Base-by-base conservation (phyloP, 2,329 filamentous ascomycete species). In the Emericellopsis atlantica region DNA sequence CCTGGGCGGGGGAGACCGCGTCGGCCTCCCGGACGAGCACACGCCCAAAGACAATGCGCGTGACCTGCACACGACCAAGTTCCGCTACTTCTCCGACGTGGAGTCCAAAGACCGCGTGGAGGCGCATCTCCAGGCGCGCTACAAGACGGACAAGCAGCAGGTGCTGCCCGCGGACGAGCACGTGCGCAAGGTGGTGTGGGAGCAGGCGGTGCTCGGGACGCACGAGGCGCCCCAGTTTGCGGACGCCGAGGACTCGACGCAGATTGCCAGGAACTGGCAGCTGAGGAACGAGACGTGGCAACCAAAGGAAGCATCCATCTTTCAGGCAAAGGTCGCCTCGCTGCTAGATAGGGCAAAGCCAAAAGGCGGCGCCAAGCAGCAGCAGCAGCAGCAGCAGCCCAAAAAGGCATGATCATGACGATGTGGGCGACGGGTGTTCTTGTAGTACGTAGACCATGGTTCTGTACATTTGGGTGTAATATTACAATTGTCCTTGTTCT, bases 271-370 rank as follows among this genome's bases (percentile, higher is more conserved):
- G 42, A 54, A 55, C 45, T 59, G 57, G 54, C 61, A 64, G 36
- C 44, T 64, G 42, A 53, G 59, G 41, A 52, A 58, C 12, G 56
- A 57, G 46, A 61, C 61, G 35, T 67, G 64, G 48, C 47, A 48
- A 16, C 44, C 44, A 12, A 49, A 45, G 36, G 55, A 65, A 24
- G 53, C 57, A 37, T 52, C 55, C 39, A 52, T 49, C 32, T 67
- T 67, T 42, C 57, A 66, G 54, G 54, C 46, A 23, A 67, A 66
- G 56, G 42, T 66, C 37, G 46, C 48, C 33, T 53, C 57, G 38
- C 43, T 65, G 44, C 37, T 57, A 43, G 48, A 36, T 44, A 48
- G 37, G 44, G 44, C 37, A 46, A 52, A 46, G 38, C 26, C 26
- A 9, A 29, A 29, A 12, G 26, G 26, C 26, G 12, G 12, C 26